Conservation (phyloP, 2,329 filamentous ascomycete genomes). For the Pyrenophora seminiperda region DNA sequence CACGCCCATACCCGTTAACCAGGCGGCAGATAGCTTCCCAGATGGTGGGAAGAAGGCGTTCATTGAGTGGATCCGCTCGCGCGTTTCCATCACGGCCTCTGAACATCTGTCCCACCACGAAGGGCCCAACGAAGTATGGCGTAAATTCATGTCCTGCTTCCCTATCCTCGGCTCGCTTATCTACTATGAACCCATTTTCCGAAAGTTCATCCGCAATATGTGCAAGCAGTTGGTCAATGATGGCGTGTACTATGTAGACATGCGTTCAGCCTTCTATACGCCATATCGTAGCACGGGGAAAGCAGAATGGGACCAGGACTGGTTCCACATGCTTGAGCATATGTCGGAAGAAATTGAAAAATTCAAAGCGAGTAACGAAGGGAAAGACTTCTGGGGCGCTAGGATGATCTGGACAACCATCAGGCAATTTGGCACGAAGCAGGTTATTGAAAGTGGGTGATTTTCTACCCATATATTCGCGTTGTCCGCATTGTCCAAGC, state of each 20-base stretch:
- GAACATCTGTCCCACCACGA: slow-evolving; percentile 82
- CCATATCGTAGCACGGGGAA: slow-evolving; percentile 69
- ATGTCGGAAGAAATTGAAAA: slow-evolving; percentile 77
- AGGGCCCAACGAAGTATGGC: slow-evolving; percentile 83
- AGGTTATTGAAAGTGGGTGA: slow-evolving; percentile 66
- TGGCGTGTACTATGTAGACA: slow-evolving; percentile 82
- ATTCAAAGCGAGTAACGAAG: slow-evolving; percentile 74
- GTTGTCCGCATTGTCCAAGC: background rate
- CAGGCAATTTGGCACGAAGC: slow-evolving; percentile 66
- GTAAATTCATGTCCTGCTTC: slow-evolving; percentile 79
- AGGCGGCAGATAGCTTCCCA: slow-evolving; percentile 76
- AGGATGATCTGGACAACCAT: slow-evolving; percentile 84
- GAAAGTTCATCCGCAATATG: slow-evolving; percentile 73
- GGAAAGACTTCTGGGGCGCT: slow-evolving; percentile 80
- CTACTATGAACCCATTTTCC: slow-evolving; percentile 89
- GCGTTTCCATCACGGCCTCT: slow-evolving; percentile 71
- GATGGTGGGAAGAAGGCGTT: slow-evolving; percentile 73
- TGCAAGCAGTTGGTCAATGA: slow-evolving; percentile 76
- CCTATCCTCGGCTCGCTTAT: slow-evolving; percentile 73
- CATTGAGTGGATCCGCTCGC: slow-evolving; percentile 73
- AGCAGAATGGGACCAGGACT: slow-evolving; percentile 70
- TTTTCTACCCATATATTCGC: background rate
- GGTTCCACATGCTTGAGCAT: slow-evolving; percentile 70
- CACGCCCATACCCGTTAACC: slow-evolving; percentile 62
- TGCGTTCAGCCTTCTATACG: slow-evolving; percentile 75